Evolutionary conservation across 1,284 basidiomycete species (phyloP), one percentile per base, ranked within the genome.

Genomic region (Waitea zeae): DNA sequence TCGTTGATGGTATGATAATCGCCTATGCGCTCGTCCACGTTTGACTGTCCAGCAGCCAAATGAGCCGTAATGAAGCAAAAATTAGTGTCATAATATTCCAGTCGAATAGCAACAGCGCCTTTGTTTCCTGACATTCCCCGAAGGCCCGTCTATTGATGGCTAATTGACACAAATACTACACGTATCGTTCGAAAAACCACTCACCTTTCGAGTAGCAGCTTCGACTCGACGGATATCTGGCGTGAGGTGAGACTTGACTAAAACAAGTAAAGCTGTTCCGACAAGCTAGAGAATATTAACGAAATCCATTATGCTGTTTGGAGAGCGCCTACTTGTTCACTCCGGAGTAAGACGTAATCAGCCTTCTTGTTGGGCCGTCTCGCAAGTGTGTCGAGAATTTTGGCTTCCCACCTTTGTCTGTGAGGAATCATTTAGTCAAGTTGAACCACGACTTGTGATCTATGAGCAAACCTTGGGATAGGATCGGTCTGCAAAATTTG

Each of bases 101-200:
- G 62, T 14, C 95, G 77, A 43, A 99, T 84, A 2, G 81, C 90
- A 5, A 95, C 86, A 7, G 88, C 92, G 15, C 87, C 87, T 57
- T 93, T 99, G 58, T 98, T 99, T 15, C 95, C 95, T 4, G 87
- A 89, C 71, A 98, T 89, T 12, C 95, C 95, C 37, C 88, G 75
- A 26, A 98, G 62, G 14, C 95, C 95, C 3, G 95, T 98, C 86
- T 90, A n/a, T n/a, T n/a, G 47, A 33, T 6, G 9, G 32, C 35
- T 34, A 37, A 27, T 39, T 17, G 42, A 39, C 31, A 19, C 22
- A 26, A 44, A 17, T 12, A 4, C 15, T 17, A 6, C 6, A 18
- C 14, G 5, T 32, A 14, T 33, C 14, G 9, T 12, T 33, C n/a
- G n/a, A n/a, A n/a, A 7, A 33, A 33, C 20, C 15, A 39, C 57